phyloP scores from a whole-genome alignment of 345 rosid genomes.

The Crucihimalaya himalaica region DNA sequence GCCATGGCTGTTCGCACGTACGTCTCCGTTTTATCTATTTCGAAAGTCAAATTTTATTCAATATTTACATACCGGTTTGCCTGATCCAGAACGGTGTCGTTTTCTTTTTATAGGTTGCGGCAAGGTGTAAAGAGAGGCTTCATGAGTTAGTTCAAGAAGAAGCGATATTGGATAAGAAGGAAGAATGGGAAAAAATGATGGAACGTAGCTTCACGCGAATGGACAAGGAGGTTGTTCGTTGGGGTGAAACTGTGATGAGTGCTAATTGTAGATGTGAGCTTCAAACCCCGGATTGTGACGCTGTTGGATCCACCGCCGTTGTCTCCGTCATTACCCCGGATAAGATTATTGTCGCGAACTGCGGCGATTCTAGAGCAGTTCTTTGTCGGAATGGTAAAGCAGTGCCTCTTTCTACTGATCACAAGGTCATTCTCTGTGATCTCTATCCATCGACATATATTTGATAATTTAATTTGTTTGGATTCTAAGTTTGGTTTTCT shows the following conservation, averaged over 20 bases:
- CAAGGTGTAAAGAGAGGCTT: slow-evolving; percentile 59
- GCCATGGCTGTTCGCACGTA: slow-evolving; percentile 85
- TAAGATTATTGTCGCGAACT: slow-evolving; percentile 74
- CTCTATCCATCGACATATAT: not conserved
- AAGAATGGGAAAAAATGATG: slow-evolving; percentile 58
- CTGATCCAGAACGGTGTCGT: not conserved
- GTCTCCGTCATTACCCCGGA: slow-evolving; percentile 68
- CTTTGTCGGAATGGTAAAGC: slow-evolving; percentile 77
- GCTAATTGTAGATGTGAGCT: slow-evolving; percentile 66
- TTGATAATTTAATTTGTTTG: not conserved
- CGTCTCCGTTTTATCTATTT: not conserved
- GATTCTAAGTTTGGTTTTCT: not conserved
- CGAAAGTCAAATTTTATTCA: not conserved
- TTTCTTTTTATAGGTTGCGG: slow-evolving; percentile 52
- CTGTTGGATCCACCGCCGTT: slow-evolving; percentile 92
- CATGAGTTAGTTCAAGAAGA: slow-evolving; percentile 68
- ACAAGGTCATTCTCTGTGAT: slow-evolving; percentile 53
- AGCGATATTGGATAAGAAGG: slow-evolving; percentile 27
- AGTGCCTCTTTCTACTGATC: slow-evolving; percentile 77
- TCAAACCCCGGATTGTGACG: slow-evolving; percentile 67
- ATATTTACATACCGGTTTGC: not conserved
- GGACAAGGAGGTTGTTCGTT: slow-evolving; percentile 56
- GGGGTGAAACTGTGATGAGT: slow-evolving; percentile 26
- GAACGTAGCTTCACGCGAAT: slow-evolving; percentile 66
- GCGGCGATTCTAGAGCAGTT: slow-evolving; percentile 95